Evolutionary conservation across 768 basidiomycete genomes (phyloP).

Genomic region (Lactifluus pinguis): DNA sequence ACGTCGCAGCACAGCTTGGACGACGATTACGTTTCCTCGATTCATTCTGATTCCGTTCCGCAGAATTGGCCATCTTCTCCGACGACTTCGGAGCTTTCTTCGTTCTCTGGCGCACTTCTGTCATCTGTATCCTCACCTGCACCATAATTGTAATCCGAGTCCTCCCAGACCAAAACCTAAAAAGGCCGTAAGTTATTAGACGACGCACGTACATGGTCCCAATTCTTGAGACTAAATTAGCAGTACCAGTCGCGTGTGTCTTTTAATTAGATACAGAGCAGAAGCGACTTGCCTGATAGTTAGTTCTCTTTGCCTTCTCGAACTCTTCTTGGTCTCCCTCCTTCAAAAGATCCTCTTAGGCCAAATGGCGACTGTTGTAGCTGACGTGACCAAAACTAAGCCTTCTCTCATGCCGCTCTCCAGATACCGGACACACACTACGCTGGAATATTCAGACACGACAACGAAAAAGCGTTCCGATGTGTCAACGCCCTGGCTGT

Average conservation of each 20-base stretch:
- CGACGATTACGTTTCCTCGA: neutral
- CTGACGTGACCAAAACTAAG: constrained; percentile 6
- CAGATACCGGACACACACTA: too few relatives aligned
- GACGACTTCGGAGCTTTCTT: neutral
- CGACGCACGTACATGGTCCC: constrained; percentile 30
- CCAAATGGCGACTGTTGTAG: constrained; percentile 27
- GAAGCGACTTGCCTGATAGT: constrained; percentile 24
- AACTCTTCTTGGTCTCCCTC: constrained; percentile 28
- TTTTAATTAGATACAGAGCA: too few relatives aligned
- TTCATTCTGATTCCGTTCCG: constrained; percentile 10
- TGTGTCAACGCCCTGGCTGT: too few relatives aligned
- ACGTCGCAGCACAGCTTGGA: neutral
- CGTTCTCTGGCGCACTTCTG: neutral
- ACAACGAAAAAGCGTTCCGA: too few relatives aligned
- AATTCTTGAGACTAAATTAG: constrained; percentile 24
- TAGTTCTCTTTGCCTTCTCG: constrained; percentile 27
- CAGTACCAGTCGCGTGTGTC: neutral
- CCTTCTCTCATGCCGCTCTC: neutral
- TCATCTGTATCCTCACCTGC: too few relatives aligned
- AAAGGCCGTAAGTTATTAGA: neutral
- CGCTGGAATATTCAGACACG: too few relatives aligned
- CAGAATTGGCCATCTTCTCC: neutral
- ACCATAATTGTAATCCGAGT: neutral
- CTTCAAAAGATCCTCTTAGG: constrained; percentile 27
- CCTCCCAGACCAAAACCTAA: too few relatives aligned